These are phyloP conservation scores for Pseudozyma thailandica DNA, from an alignment of 1,284 basidiomycete species.

Conservation along the genomic window DNA sequence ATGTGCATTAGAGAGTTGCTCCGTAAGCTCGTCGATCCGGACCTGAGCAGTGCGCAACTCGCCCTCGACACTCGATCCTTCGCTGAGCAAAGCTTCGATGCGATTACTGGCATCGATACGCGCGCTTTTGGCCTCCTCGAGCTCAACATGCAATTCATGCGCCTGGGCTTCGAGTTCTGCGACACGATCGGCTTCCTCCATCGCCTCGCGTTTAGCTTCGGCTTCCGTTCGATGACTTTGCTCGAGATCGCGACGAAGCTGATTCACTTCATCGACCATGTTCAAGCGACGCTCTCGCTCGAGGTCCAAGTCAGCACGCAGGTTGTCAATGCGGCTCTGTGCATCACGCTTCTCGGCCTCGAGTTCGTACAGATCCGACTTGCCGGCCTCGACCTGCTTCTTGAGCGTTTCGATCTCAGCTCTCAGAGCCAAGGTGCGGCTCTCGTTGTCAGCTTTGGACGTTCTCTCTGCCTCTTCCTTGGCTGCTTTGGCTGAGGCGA, in stretches of 20 bases:
- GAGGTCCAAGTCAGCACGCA: constrained; percentile 47
- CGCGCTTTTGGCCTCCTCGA: constrained; percentile 58
- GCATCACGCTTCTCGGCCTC: constrained; percentile 23
- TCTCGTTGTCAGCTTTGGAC: constrained; percentile 26
- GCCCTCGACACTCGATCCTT: constrained; percentile 56
- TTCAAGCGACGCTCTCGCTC: constrained; percentile 57
- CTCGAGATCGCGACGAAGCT: constrained; percentile 54
- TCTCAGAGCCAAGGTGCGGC: constrained; percentile 15
- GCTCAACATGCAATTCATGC: constrained; percentile 53
- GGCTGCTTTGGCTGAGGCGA: constrained; percentile 19
- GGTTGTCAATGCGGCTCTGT: constrained; percentile 20
- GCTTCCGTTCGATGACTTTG: constrained; percentile 47
- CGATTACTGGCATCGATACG: constrained; percentile 57
- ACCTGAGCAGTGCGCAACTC: constrained; percentile 56
- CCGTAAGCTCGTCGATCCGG: constrained; percentile 58
- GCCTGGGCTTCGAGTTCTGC: constrained; percentile 56
- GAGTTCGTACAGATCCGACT: constrained; percentile 18
- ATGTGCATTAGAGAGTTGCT: constrained; percentile 52
- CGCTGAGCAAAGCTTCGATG: constrained; percentile 57
- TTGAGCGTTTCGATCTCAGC: constrained; percentile 32
- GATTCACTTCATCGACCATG: constrained; percentile 59
- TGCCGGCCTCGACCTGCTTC: constrained; percentile 29
- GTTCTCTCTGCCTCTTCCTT: constrained; percentile 26
- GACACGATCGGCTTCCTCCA: constrained; percentile 55
- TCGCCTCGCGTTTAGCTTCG: constrained; percentile 46